A percentile compares a stretch with the other conserved stretches of the same genome.
Evolutionary conservation across 768 basidiomycete genomes (phyloP).

Genomic region (Boletus reticulatus): DNA sequence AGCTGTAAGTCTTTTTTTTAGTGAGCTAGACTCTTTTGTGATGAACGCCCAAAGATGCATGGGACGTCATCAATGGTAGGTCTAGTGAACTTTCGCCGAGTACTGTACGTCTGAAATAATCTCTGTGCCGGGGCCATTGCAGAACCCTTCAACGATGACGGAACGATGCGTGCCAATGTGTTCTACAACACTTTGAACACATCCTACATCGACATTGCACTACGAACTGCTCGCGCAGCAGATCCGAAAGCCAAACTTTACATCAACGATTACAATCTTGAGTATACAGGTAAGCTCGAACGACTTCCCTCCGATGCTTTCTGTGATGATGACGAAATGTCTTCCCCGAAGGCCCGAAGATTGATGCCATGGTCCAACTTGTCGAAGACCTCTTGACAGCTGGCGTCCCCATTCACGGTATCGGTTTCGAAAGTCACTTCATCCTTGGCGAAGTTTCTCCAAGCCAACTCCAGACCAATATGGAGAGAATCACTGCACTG

Average conservation of each 20-base stretch:
- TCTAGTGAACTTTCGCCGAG: not conserved
- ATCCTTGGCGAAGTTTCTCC: slow-evolving; percentile 56
- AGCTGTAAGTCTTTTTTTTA: slow-evolving; percentile 11
- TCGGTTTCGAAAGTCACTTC: slow-evolving; percentile 61
- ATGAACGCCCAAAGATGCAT: slow-evolving; percentile 10
- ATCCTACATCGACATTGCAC: slow-evolving; percentile 50
- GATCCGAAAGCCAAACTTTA: slow-evolving; percentile 35
- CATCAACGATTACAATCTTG: slow-evolving; percentile 31
- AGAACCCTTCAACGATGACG: slow-evolving; percentile 48
- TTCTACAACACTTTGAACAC: slow-evolving; percentile 53
- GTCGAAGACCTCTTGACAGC: slow-evolving; percentile 45
- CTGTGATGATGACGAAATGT: not conserved
- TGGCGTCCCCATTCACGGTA: slow-evolving; percentile 55
- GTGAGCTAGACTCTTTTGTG: not conserved
- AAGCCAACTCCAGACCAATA: slow-evolving; percentile 41
- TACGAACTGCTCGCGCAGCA: slow-evolving; percentile 33
- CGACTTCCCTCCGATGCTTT: not conserved
- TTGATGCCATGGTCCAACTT: slow-evolving; percentile 54
- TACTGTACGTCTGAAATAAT: not conserved
- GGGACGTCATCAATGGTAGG: slow-evolving; percentile 23
- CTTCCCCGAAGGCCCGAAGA: slow-evolving; percentile 11
- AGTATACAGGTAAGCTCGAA: slow-evolving; percentile 20
- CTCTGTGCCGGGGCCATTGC: not conserved
- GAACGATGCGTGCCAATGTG: slow-evolving; percentile 50
- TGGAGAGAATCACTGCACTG: slow-evolving; percentile 53